Percentiles rank a stretch among this genome's conserved stretches.
phyloP scores from a whole-genome alignment of 371 early-diverging fungal genomes.

The Apophysomyces ossiformis region DNA sequence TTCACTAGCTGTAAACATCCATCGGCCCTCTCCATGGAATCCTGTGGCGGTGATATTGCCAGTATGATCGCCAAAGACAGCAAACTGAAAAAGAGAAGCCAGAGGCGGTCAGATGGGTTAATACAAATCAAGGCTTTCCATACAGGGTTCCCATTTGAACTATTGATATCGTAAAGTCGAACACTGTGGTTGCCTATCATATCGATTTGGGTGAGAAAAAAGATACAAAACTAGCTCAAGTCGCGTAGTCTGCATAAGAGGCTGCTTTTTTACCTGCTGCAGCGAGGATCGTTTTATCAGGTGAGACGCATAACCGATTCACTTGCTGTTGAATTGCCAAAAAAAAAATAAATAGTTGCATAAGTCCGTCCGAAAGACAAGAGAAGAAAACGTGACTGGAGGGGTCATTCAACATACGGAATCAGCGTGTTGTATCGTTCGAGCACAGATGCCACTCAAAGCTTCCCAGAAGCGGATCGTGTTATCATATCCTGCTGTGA shows the following conservation, averaged over 20 bases:
- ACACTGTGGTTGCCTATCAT: constrained; percentile 78
- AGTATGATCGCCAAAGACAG: constrained; percentile 87
- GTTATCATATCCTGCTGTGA: constrained; percentile 96
- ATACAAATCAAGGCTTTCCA: not conserved
- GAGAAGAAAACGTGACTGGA: no score
- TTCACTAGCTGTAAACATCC: constrained; percentile 94
- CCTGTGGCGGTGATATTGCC: constrained; percentile 92
- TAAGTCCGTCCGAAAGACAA: no score
- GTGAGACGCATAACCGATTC: constrained; percentile 91
- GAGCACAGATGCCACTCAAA: constrained; percentile 88
- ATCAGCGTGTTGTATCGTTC: constrained; percentile 94
- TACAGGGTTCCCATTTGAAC: constrained; percentile 78
- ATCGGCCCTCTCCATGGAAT: constrained; percentile 92
- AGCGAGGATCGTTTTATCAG: constrained; percentile 91
- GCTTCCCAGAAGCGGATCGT: constrained; percentile 98
- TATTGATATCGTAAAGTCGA: constrained; percentile 85
- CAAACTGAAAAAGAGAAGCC: constrained; percentile 45
- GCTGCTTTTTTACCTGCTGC: constrained; percentile 79
- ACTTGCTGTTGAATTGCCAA: constrained; percentile 71
- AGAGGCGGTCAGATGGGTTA: no score
- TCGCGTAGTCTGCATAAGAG: not conserved
- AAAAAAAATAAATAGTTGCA: no score
- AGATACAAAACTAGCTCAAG: not conserved
- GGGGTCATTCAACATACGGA: constrained; percentile 55
- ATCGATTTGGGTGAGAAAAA: constrained; percentile 12